These are phyloP conservation scores for Saturnispora gosingensis DNA, from an alignment of 805 yeast species.

Conservation along the genomic window DNA sequence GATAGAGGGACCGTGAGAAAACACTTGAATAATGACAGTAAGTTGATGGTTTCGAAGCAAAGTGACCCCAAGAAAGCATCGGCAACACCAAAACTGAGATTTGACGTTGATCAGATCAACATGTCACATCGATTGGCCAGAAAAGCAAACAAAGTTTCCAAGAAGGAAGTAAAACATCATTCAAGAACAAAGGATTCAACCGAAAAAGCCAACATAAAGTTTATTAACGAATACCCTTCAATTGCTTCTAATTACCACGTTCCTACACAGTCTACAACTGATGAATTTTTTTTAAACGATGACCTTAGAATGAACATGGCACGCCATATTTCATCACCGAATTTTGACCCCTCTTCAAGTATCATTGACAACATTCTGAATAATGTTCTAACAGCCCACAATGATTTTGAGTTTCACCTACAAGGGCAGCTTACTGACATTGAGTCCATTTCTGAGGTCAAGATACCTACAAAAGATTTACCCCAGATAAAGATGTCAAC, in stretches of 20 bases:
- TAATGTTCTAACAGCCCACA: neutral
- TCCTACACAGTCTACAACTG: neutral
- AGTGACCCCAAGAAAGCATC: neutral
- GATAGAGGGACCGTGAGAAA: neutral
- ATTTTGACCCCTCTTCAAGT: slow-evolving; percentile 10
- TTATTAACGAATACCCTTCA: neutral
- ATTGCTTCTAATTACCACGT: neutral
- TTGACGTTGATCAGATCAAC: slow-evolving; percentile 12
- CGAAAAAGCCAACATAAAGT: neutral
- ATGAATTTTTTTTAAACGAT: neutral
- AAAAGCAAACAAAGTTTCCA: neutral
- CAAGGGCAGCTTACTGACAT: neutral
- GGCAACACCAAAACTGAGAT: slow-evolving; percentile 7
- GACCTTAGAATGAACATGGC: slow-evolving; percentile 10
- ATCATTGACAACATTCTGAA: slow-evolving; percentile 8
- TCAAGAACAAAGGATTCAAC: neutral
- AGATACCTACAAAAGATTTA: neutral
- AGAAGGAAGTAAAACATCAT: neutral
- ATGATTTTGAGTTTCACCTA: neutral
- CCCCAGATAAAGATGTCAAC: neutral
- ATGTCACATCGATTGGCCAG: slow-evolving; percentile 15
- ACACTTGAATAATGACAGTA: neutral
- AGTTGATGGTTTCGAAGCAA: neutral
- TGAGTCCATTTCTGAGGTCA: neutral
- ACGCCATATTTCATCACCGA: slow-evolving; percentile 12